Base-by-base conservation (phyloP, 2,329 filamentous ascomycete species). In the Neofusicoccum cordaticola region DNA sequence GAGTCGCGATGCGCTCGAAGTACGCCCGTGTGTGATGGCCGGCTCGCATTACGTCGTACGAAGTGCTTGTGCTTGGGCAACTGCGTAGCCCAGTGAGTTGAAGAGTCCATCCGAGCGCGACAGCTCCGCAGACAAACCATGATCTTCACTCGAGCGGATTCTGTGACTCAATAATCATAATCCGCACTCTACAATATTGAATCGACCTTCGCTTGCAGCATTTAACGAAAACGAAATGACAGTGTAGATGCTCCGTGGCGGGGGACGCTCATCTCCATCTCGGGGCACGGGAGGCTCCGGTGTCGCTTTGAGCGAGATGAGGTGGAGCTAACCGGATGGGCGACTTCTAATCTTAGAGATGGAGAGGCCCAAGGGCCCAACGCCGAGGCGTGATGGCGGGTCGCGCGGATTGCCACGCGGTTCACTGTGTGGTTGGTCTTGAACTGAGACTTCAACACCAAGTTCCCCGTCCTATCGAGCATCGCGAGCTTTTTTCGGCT, bases 231-330 rank as follows among this genome's bases (percentile, higher is more conserved):
- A 44, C 27, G 35, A 58, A 58, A 58, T 44, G 53, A 22, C 35
- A 12, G 13, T 27, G 22, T 22, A 31, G 31, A n/a, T 37, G 31
- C 27, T n/a, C 27, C 41, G 41, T 47, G 41, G 56, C 27, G 42
- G 56, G 42, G 27, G 22, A 31, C 39, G 56, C 56, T 47, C 56
- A 60, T 60, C 56, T 19, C 56, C 56, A 60, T 60, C 56, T 60
- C 56, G 41, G 39, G 11, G 27, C 41, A 22, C 41, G 53, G 53
- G 53, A 45, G 39, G 53, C 53, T 58, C 53, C 53, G 41, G 17
- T 42, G 52, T 56, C 52, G 12, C 39, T 31, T 9, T 37, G 53
- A 57, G 41, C 56, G 56, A 60, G 27, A 60, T 60, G 56, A 60
- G 4, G 17, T 7, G 52, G 15, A 42, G 41, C 42, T 35, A 22